Evolutionary conservation across 2,329 filamentous ascomycete genomes (phyloP).

Genomic region (Epichloe coenophiala): DNA sequence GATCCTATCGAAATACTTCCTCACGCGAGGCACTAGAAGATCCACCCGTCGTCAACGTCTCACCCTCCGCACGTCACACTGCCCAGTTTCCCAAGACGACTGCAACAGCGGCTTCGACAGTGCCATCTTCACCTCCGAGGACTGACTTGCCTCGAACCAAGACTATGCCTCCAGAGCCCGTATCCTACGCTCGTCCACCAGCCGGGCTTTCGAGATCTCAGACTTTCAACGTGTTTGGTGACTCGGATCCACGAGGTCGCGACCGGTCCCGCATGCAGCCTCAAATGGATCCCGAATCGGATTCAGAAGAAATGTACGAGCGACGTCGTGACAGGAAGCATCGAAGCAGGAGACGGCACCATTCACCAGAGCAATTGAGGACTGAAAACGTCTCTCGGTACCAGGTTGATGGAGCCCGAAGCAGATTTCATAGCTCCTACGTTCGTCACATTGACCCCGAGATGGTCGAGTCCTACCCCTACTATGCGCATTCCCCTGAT

Average conservation of each 20-base stretch:
- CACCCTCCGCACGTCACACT: constrained; percentile 18
- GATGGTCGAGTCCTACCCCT: constrained; percentile 6
- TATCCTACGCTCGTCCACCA: constrained; percentile 14
- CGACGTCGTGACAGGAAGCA: constrained; percentile 20
- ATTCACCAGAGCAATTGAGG: constrained; percentile 18
- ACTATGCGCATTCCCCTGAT: constrained; percentile 16
- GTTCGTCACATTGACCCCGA: constrained; percentile 15
- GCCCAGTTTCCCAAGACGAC: constrained; percentile 13
- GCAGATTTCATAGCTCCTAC: constrained; percentile 16
- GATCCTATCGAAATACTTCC: constrained; percentile 17
- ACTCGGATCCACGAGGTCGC: constrained; percentile 20
- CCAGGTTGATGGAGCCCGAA: constrained; percentile 15
- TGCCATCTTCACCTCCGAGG: constrained; percentile 21
- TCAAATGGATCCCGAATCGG: constrained; percentile 21
- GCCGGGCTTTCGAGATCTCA: constrained; percentile 19
- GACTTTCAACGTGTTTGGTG: constrained; percentile 18
- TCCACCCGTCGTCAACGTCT: constrained; percentile 14
- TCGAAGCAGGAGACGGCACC: constrained; percentile 21
- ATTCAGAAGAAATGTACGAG: constrained; percentile 22
- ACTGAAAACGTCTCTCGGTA: constrained; percentile 16
- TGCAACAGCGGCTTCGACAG: constrained; percentile 12
- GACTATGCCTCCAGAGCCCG: constrained; percentile 20
- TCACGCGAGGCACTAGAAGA: constrained; percentile 21
- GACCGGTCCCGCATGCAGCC: constrained; percentile 23
- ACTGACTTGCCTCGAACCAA: constrained; percentile 18